A percentile compares a stretch with the other conserved stretches of the same genome.
phyloP scores from a whole-genome alignment of 1,139 yeast genomes.

The Kodamaea sp. region DNA sequence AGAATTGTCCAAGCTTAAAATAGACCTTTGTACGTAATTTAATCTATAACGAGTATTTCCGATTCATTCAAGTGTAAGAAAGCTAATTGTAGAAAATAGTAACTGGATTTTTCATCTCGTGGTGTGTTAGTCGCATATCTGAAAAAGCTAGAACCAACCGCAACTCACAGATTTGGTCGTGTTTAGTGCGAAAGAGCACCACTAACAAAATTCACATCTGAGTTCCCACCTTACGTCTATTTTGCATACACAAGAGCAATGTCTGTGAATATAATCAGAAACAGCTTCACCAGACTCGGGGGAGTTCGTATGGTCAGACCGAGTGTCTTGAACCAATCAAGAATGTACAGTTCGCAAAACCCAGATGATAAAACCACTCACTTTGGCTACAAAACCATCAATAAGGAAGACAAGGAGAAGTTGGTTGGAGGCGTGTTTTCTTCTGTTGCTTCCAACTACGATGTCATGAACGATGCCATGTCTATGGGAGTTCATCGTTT shows the following conservation, averaged over 20 bases:
- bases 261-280: background rate
- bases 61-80: no score
- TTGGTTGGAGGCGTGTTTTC: slow-evolving; percentile 89
- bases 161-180: no score
- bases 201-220: no score
- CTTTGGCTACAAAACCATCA: slow-evolving; percentile 88
- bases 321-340: background rate
- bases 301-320: background rate
- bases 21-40: slow-evolving; percentile 6
- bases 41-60: no score
- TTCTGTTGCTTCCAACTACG: slow-evolving; percentile 92
- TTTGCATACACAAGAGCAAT: no score
- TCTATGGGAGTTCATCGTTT: slow-evolving; percentile 91
- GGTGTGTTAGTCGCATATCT: no score
- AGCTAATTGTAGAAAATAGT: no score
- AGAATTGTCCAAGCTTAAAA: slow-evolving; percentile 63
- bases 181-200: no score
- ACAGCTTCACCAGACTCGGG: background rate
- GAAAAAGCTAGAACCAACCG: no score
- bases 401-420: slow-evolving; percentile 78
- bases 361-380: slow-evolving; percentile 61
- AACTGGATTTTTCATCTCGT: no score
- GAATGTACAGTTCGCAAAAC: slow-evolving; percentile 6
- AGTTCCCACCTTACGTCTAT: no score
- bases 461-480: slow-evolving; percentile 98